Evolutionary conservation across 2,329 filamentous ascomycete genomes (phyloP).

Genomic region (Monilinia fructicola): DNA sequence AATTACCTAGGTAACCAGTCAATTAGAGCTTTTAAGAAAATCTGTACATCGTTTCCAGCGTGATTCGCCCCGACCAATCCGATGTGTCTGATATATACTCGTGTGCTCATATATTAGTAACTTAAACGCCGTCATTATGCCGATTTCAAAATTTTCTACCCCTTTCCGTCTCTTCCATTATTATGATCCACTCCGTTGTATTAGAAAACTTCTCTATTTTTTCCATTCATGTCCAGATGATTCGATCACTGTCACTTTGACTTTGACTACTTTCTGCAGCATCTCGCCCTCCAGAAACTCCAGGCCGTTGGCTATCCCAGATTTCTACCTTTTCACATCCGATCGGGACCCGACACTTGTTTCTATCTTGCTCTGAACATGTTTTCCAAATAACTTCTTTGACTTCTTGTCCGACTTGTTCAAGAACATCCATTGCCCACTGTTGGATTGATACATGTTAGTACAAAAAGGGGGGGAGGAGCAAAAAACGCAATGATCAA

Average conservation of each 20-base stretch:
- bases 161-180: neutral
- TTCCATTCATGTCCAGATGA: neutral
- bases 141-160: neutral
- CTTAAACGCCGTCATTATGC: neutral
- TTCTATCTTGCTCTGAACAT: constrained; percentile 42
- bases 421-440: constrained; percentile 87
- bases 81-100: no score
- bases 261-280: constrained; percentile 3
- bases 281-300: constrained; percentile 34
- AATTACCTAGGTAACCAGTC: neutral
- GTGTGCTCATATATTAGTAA: neutral
- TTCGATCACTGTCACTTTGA: constrained; percentile 21
- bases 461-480: neutral
- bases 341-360: constrained; percentile 33
- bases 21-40: neutral
- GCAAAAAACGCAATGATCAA: no score
- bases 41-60: no score
- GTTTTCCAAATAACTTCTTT: constrained; percentile 84
- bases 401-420: constrained; percentile 79
- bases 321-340: constrained; percentile 38
- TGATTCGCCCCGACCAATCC: no score
- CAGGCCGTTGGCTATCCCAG: constrained; percentile 30
- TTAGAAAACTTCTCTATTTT: neutral
- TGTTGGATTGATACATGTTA: neutral
- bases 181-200: no score